Conservation (phyloP, 139 green algal species). For the Trebouxia sp. region DNA sequence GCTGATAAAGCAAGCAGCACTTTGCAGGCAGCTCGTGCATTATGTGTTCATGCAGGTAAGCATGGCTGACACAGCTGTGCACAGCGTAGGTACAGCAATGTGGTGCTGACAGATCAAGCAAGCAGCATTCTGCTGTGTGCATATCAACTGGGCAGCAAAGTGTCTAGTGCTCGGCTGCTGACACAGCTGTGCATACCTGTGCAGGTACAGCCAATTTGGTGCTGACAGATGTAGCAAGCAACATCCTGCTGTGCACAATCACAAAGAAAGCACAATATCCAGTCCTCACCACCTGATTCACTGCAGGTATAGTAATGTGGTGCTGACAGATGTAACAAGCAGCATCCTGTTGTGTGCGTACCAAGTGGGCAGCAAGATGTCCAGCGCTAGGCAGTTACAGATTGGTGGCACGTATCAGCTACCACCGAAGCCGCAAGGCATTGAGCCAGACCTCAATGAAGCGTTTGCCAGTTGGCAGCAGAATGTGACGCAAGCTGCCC, state of each 20-base stretch:
- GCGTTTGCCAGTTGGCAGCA: slow-evolving; percentile 44
- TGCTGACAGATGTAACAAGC: slow-evolving; percentile 47
- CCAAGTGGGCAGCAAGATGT: slow-evolving; percentile 66
- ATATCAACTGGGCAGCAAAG: slow-evolving; percentile 56
- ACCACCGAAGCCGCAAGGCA: slow-evolving; percentile 59
- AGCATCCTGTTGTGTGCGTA: slow-evolving; percentile 51
- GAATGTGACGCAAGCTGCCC: slow-evolving; percentile 47
- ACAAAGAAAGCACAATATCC: background rate
- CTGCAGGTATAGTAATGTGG: slow-evolving; percentile 64
- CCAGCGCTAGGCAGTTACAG: slow-evolving; percentile 71
- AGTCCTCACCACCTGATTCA: background rate
- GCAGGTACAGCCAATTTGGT: slow-evolving; percentile 58
- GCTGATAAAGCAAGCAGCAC: background rate
- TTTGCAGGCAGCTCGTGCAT: no score
- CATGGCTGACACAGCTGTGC: background rate
- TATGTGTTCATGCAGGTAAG: no score
- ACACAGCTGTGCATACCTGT: no score
- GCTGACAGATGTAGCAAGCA: slow-evolving; percentile 40
- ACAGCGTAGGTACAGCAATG: slow-evolving; percentile 56
- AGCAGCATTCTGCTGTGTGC: slow-evolving; percentile 48
- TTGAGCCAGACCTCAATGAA: slow-evolving; percentile 47
- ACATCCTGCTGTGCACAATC: slow-evolving; percentile 50
- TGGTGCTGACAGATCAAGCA: slow-evolving; percentile 51
- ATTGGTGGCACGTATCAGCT: slow-evolving; percentile 60
- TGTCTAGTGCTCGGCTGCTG: slow-evolving; percentile 70